phyloP scores from a whole-genome alignment of 192 early-diverging fungal species.

The Geranomyces variabilis region DNA sequence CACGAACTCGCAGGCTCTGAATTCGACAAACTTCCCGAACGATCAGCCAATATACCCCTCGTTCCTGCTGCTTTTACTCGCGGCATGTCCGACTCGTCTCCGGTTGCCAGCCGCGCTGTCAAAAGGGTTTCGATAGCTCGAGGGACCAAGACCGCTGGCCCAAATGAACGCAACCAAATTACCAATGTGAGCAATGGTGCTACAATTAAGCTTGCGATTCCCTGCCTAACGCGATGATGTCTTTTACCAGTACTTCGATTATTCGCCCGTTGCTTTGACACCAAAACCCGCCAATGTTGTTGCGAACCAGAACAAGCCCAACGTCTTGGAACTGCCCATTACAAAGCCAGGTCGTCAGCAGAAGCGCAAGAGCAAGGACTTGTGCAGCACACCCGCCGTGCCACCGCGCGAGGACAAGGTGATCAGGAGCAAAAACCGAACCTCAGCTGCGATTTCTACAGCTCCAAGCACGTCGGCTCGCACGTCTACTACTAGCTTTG shows the following conservation, averaged over 20 bases:
- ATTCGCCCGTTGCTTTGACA: background rate
- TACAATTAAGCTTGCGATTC: background rate
- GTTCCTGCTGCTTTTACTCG: background rate
- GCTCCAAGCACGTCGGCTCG: background rate
- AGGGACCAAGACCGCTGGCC: background rate
- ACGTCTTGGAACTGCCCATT: background rate
- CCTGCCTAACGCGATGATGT: too few relatives aligned
- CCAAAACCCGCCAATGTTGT: conserved; percentile 3
- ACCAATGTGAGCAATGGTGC: background rate
- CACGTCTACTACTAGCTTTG: too few relatives aligned
- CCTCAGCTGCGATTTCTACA: background rate
- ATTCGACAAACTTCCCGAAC: too few relatives aligned
- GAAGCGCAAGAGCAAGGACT: conserved; percentile 31
- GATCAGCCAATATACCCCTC: background rate
- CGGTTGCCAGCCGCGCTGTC: too few relatives aligned
- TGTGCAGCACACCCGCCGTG: conserved; percentile 15
- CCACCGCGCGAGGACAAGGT: conserved; percentile 4
- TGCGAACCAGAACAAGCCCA: conserved; percentile 1
- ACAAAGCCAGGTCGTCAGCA: conserved; percentile 11
- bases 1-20: too few relatives aligned
- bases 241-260: background rate
- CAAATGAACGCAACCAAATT: background rate
- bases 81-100: background rate
- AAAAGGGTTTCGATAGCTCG: too few relatives aligned
- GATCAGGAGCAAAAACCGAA: background rate